These are phyloP conservation scores for Aspergillus indologenus DNA, from an alignment of 495 filamentous ascomycete genomes.

Conservation along the genomic window DNA sequence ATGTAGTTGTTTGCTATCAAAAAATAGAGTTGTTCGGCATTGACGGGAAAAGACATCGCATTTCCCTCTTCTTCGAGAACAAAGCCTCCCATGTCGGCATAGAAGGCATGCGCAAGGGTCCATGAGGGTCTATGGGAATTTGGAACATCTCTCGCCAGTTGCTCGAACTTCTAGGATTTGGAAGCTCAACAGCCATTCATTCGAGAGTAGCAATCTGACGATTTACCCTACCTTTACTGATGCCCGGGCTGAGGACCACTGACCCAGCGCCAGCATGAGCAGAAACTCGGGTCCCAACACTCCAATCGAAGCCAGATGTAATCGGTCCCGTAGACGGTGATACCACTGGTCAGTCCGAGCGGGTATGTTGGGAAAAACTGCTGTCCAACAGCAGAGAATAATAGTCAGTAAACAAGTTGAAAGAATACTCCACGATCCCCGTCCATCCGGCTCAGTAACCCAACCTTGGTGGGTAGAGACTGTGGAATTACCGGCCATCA, in stretches of 20 bases:
- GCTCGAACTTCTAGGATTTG: not conserved
- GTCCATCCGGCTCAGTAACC: slow-evolving; percentile 30
- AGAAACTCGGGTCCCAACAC: slow-evolving; percentile 37
- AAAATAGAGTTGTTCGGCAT: not conserved
- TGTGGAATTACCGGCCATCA: too few species aligned
- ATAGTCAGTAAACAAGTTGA: slow-evolving; percentile 33
- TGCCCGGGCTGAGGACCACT: slow-evolving; percentile 32
- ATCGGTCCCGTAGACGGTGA: slow-evolving; percentile 19
- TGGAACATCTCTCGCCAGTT: too few species aligned
- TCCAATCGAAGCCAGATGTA: slow-evolving; percentile 24
- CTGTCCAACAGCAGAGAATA: slow-evolving; percentile 29
- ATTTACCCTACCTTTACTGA: slow-evolving; percentile 22
- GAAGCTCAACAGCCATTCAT: not conserved
- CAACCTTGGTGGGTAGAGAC: slow-evolving; percentile 23
- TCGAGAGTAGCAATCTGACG: not conserved
- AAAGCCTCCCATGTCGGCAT: slow-evolving; percentile 42
- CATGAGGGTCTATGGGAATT: slow-evolving; percentile 15
- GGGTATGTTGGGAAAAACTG: slow-evolving; percentile 30
- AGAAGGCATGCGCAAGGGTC: slow-evolving; percentile 39
- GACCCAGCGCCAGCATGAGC: slow-evolving; percentile 27
- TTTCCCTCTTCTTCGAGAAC: slow-evolving; percentile 19
- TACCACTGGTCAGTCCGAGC: slow-evolving; percentile 10
- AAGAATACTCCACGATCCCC: slow-evolving; percentile 31
- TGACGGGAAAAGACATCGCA: slow-evolving; percentile 15
- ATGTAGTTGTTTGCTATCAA: slow-evolving; percentile 7